Conservation (phyloP, 2,329 filamentous ascomycete species). For the Chrysosporium queenslandicum region DNA sequence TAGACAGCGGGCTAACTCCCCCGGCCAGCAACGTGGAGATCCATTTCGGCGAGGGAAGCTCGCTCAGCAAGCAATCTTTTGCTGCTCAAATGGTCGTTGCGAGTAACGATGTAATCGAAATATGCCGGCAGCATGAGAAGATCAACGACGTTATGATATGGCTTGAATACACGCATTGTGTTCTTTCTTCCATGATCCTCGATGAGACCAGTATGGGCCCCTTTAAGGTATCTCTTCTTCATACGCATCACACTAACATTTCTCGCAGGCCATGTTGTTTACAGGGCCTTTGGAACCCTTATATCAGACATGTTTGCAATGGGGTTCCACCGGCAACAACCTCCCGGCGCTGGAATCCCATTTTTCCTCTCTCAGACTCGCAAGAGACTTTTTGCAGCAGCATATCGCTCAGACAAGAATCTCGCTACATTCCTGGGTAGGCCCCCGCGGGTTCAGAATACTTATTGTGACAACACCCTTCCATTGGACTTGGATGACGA, state of each 20-base stretch:
- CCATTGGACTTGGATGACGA: slow-evolving; percentile 26
- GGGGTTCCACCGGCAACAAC: slow-evolving; percentile 14
- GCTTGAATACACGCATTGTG: slow-evolving; percentile 17
- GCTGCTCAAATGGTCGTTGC: slow-evolving; percentile 18
- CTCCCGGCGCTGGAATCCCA: slow-evolving; percentile 15
- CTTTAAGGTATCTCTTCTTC: neutral
- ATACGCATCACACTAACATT: slow-evolving; percentile 3
- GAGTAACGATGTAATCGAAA: slow-evolving; percentile 18
- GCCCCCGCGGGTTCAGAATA: slow-evolving; percentile 24
- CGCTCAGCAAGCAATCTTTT: slow-evolving; percentile 13
- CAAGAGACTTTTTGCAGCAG: slow-evolving; percentile 22
- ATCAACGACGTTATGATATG: slow-evolving; percentile 18
- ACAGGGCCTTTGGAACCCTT: slow-evolving; percentile 18
- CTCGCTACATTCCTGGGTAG: slow-evolving; percentile 25
- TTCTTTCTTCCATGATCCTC: slow-evolving; percentile 16
- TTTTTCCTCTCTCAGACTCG: slow-evolving; percentile 25
- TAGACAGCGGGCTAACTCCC: neutral
- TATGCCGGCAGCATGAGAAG: slow-evolving; percentile 15
- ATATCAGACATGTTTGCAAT: slow-evolving; percentile 18
- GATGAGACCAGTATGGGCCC: slow-evolving; percentile 16
- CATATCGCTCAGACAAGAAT: slow-evolving; percentile 24
- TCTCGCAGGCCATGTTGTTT: slow-evolving; percentile 17
- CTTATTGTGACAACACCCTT: slow-evolving; percentile 23
- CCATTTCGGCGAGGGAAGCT: slow-evolving; percentile 11
- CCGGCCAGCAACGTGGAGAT: neutral